Evolutionary conservation across 2,329 filamentous ascomycete species (phyloP), one percentile per base, ranked within the genome.

Genomic region (Aspergillus fructus): DNA sequence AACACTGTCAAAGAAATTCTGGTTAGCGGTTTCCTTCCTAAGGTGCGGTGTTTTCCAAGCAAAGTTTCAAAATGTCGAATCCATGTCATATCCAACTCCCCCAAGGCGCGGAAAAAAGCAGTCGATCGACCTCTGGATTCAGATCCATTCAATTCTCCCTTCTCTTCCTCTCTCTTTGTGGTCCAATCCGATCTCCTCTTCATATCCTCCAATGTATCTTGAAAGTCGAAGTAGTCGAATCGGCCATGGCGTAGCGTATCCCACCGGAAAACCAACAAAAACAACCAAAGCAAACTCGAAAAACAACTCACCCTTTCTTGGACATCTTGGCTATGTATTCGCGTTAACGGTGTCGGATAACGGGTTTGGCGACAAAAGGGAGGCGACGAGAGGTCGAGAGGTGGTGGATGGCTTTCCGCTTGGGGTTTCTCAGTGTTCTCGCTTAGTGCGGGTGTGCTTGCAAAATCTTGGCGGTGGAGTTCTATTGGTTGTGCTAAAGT

Each of bases 1-100:
- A 86, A 91, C 90, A 87, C 84, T 85, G 68, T 69, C 67, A 37
- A 55, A 55, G 51, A 51, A 51, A 53, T 13, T 59, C 60, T 52
- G 49, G 63, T 68, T 62, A 71, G 67, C 60, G n/a, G 42, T 47
- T 33, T 27, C 34, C 21, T 7, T 48, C 27, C 8, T 7, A 34
- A 34, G 12, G 15, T 9, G n/a, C 37, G 46, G 21, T 15, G 12
- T 6, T 48, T 34, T 37, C 46, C 46, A n/a, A 37, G 30, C 27
- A 48, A 37, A 15, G 40, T 21, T 17, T 42, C 40, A 47, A 47
- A 45, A 47, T 33, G 24, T 47, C n/a, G 11, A 46, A 34, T 48
- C 17, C 46, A 5, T 37, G 23, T 48, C 30, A 17, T 34, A 21
- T 34, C 30, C 30, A 37, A 15, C 15, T 5, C 12, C 5, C 13